Evolutionary conservation across 2,329 filamentous ascomycete genomes (phyloP).

Genomic region (Cordyceps militaris): DNA sequence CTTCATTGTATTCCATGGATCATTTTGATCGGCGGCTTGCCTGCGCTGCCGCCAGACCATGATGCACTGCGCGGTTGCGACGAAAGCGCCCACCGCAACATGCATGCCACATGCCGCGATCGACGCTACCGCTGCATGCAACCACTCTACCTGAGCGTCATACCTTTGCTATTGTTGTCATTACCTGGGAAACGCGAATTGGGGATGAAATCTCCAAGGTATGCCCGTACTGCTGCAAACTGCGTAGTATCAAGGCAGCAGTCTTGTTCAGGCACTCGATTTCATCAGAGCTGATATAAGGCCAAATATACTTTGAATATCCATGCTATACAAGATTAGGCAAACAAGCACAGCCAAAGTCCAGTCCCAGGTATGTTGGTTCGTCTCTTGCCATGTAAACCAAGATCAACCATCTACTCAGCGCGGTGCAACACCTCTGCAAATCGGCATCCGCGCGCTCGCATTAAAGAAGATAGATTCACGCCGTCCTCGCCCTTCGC

Average conservation of each 20-base stretch:
- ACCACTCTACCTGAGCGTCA: background rate
- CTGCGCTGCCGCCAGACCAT: background rate
- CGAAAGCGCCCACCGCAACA: background rate
- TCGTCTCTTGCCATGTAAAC: too few relatives aligned
- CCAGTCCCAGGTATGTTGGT: too few relatives aligned
- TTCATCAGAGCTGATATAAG: too few relatives aligned
- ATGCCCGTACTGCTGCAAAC: background rate
- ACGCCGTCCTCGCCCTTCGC: background rate
- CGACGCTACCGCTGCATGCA: constrained; percentile 7
- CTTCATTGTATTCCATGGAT: background rate
- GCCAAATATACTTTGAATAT: too few relatives aligned
- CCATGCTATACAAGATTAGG: too few relatives aligned
- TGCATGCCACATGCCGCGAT: constrained; percentile 3
- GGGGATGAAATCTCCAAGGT: background rate
- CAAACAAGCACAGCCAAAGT: too few relatives aligned
- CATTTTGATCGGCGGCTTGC: background rate
- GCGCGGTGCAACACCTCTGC: too few relatives aligned
- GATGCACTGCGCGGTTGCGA: background rate
- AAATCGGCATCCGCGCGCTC: background rate
- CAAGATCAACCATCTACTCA: too few relatives aligned
- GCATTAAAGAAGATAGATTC: background rate
- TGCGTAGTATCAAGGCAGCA: background rate
- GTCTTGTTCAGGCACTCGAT: too few relatives aligned
- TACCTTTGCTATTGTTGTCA: background rate
- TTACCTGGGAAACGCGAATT: background rate